Base-by-base conservation (phyloP, 768 basidiomycete species). In the Rhizopogon vinicolor region DNA sequence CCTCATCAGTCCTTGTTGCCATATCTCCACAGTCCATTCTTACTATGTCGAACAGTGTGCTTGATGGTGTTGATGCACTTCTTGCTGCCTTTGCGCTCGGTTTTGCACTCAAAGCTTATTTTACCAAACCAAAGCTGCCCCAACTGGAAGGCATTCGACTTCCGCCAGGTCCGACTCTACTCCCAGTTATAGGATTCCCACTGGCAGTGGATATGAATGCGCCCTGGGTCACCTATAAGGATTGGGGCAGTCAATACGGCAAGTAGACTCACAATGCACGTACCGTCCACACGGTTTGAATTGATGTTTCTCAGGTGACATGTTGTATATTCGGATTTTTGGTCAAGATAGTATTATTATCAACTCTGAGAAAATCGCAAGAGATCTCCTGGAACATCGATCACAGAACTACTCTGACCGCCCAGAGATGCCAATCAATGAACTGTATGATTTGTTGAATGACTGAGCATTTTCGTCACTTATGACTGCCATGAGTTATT, bases 181-280 rank as follows among this genome's bases (percentile, higher is more conserved):
- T 71, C n/a, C 78, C 78, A 5, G 51, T 81, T 52, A 65, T 83
- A n/a, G 81, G 81, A 5, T 82, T 81, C 57, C 59, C 70, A 18
- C 69, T 76, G 18, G 76, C 81, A 52, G 71, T 82, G 54, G 71
- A 75, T 19, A 57, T 62, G 35, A 63, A 71, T 41, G 64, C 74
- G 52, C 73, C 74, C 52, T 74, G 74, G 58, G 56, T 74, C 41
- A 66, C 65, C 10, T 81, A 80, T 55, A 62, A 65, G 7, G 67
- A 73, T 41, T 79, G 76, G 77, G 71, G 67, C 6, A 63, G 63
- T 7, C 67, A 61, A 58, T 81, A 78, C 61, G 81, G 81, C 18
- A 19, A 41, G 41, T 19, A 18, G 40, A n/a, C n/a, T 1, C n/a
- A 9, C n/a, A 41, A 50, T 37, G 12, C 8, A 12, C 22, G 3